phyloP scores from a whole-genome alignment of 768 basidiomycete species.

The Tulasnella sp. region DNA sequence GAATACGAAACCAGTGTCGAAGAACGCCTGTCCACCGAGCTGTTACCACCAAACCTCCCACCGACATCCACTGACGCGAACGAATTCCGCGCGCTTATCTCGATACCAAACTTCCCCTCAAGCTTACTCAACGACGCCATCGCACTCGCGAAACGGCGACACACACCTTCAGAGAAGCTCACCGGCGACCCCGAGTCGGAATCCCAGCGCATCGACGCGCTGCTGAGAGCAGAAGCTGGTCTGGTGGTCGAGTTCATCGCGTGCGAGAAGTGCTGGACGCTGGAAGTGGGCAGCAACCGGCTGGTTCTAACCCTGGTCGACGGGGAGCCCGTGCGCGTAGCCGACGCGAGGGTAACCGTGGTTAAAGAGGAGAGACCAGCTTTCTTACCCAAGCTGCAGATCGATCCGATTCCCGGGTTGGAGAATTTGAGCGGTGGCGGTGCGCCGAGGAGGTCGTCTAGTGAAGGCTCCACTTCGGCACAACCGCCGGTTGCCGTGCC shows the following conservation, averaged over 20 bases:
- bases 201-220: background rate
- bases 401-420: background rate
- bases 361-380: slow-evolving; percentile 18
- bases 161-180: slow-evolving; percentile 17
- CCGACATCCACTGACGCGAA: background rate
- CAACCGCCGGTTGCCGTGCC: background rate
- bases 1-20: slow-evolving; percentile 20
- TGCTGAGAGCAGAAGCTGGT: slow-evolving; percentile 6
- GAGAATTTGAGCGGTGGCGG: background rate
- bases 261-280: slow-evolving; percentile 12
- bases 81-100: slow-evolving; percentile 24
- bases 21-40: background rate
- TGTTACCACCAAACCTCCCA: slow-evolving; percentile 3
- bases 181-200: background rate
- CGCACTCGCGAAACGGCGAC: slow-evolving; percentile 8
- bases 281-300: slow-evolving; percentile 24
- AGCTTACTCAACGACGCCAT: slow-evolving; percentile 5
- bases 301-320: slow-evolving; percentile 22
- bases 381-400: background rate
- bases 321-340: background rate
- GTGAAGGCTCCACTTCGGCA: background rate
- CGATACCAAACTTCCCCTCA: slow-evolving; percentile 4
- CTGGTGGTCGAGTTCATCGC: slow-evolving; percentile 23
- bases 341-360: slow-evolving; percentile 15
- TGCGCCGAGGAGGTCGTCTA: background rate